phyloP scores from a whole-genome alignment of 2,329 filamentous ascomycete genomes.

The Hortaea sp. region DNA sequence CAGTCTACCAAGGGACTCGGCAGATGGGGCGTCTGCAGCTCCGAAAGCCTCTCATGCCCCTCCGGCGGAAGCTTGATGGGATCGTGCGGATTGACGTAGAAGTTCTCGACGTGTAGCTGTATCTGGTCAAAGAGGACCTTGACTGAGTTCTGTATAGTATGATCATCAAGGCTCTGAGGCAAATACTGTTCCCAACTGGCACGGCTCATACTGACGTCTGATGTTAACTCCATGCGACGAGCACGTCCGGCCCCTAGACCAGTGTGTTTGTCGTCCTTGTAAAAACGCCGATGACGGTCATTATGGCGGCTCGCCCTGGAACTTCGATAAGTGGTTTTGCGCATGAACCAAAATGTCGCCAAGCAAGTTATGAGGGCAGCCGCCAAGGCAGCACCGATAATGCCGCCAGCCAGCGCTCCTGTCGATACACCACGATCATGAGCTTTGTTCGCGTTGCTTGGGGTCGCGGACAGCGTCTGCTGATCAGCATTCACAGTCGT shows the following conservation, averaged over 20 bases:
- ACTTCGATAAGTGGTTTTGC: neutral
- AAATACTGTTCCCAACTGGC: conserved; percentile 10
- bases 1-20: neutral
- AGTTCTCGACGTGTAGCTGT: conserved; percentile 28
- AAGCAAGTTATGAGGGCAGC: neutral
- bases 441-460: no score
- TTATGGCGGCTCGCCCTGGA: neutral
- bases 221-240: no score
- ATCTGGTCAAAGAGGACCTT: conserved; percentile 26
- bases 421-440: neutral
- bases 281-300: no score
- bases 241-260: neutral
- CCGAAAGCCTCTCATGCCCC: neutral
- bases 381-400: neutral
- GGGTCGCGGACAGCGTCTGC: no score
- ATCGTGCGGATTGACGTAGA: conserved; percentile 14
- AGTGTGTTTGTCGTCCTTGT: neutral
- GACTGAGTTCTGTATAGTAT: conserved; percentile 15
- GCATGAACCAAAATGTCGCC: neutral
- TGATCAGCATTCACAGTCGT: no score
- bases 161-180: conserved; percentile 25
- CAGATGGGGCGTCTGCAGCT: neutral
- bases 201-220: neutral
- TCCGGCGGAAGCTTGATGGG: neutral
- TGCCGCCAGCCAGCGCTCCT: neutral